Evolutionary conservation across 352 stramenopile genomes (phyloP).

Genomic region (Globisporangium solare): DNA sequence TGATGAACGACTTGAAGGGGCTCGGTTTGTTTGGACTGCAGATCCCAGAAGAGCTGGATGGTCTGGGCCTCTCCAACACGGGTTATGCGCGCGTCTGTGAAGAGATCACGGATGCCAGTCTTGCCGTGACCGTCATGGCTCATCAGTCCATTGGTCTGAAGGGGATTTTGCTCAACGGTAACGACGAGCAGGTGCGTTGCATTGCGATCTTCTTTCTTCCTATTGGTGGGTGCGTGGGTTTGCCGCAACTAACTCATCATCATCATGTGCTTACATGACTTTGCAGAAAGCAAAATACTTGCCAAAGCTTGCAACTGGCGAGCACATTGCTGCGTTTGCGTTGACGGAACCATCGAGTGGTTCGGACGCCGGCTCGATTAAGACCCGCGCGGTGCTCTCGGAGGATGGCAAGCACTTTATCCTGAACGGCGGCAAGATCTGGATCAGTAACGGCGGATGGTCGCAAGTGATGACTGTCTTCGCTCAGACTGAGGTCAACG

Average conservation of each 20-base stretch:
- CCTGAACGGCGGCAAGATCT: conserved; percentile 95
- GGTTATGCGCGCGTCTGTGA: conserved; percentile 82
- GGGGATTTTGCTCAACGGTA: conserved; percentile 86
- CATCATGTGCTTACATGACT: not conserved
- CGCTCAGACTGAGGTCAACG: conserved; percentile 92
- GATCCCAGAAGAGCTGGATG: conserved; percentile 77
- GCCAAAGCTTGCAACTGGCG: conserved; percentile 84
- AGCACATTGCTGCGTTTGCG: conserved; percentile 83
- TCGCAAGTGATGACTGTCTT: conserved; percentile 97
- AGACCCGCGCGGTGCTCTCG: conserved; percentile 86
- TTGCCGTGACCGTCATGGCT: conserved; percentile 84
- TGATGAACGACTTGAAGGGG: conserved; percentile 75
- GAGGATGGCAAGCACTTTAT: conserved; percentile 90
- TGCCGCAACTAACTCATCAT: conserved; percentile 1
- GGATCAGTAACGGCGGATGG: conserved; percentile 96
- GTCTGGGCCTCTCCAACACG: conserved; percentile 78
- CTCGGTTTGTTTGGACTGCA: conserved; percentile 84
- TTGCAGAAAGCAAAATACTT: conserved; percentile 85
- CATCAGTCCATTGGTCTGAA: conserved; percentile 88
- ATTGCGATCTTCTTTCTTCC: not conserved
- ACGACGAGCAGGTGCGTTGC: conserved; percentile 37
- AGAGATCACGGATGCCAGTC: conserved; percentile 74
- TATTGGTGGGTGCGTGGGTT: not conserved
- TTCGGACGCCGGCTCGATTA: conserved; percentile 87
- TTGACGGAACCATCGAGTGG: conserved; percentile 91